These are phyloP conservation scores for Alternaria longipes DNA, from an alignment of 2,329 filamentous ascomycete species.

Conservation along the genomic window DNA sequence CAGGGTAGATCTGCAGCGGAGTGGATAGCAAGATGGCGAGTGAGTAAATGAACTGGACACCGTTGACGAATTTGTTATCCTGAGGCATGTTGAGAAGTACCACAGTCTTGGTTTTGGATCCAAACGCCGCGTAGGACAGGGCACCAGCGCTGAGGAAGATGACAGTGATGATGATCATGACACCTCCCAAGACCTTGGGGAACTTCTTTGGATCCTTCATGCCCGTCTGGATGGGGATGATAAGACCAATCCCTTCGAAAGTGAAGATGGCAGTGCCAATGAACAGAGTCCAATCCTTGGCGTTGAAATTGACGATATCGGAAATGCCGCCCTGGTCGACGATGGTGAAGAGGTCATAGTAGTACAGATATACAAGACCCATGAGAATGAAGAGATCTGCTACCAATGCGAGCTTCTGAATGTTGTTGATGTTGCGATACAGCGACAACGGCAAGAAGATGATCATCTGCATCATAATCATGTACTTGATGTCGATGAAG, in stretches of 20 bases:
- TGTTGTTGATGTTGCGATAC: slow-evolving; percentile 95
- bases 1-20: slow-evolving; percentile 95
- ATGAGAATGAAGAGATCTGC: slow-evolving; percentile 95
- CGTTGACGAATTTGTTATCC: slow-evolving; percentile 93
- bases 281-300: slow-evolving; percentile 92
- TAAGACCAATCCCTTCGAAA: slow-evolving; percentile 95
- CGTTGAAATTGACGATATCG: slow-evolving; percentile 91
- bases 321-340: slow-evolving; percentile 75
- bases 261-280: slow-evolving; percentile 99
- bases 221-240: slow-evolving; percentile 97
- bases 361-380: slow-evolving; percentile 92
- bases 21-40: slow-evolving; percentile 95
- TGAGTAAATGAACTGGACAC: slow-evolving; percentile 96
- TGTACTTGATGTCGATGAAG: slow-evolving; percentile 83
- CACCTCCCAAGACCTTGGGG: slow-evolving; percentile 82
- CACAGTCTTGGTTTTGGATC: slow-evolving; percentile 93
- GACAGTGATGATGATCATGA: slow-evolving; percentile 95
- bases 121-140: slow-evolving; percentile 94
- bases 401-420: slow-evolving; percentile 91
- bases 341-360: slow-evolving; percentile 90
- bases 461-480: slow-evolving; percentile 94
- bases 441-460: slow-evolving; percentile 95
- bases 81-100: slow-evolving; percentile 96
- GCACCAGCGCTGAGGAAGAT: slow-evolving; percentile 92
- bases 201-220: slow-evolving; percentile 94